These are phyloP conservation scores for Physocladia obscura DNA, from an alignment of 192 early-diverging fungal species.

Conservation along the genomic window DNA sequence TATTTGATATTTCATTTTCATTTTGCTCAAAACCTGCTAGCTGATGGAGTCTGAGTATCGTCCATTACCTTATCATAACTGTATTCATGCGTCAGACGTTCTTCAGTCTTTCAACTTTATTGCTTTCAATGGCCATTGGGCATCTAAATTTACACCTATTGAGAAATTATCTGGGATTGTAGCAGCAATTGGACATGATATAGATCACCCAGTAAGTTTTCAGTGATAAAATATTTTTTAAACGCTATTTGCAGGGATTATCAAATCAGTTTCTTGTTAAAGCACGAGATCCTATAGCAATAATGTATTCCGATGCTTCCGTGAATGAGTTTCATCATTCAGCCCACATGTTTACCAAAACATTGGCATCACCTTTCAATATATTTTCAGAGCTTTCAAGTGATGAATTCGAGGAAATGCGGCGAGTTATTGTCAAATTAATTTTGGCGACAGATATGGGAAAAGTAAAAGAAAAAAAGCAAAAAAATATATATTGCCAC, in stretches of 20 bases:
- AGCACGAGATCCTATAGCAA: constrained; percentile 43
- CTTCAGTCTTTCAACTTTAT: constrained; percentile 51
- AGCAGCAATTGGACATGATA: constrained; percentile 52
- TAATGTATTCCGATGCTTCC: constrained; percentile 43
- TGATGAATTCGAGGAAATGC: constrained; percentile 50
- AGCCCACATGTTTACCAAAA: constrained; percentile 48
- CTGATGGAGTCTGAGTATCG: constrained; percentile 52
- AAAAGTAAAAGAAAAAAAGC: constrained; percentile 29
- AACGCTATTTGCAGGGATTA: constrained; percentile 29
- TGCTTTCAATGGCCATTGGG: constrained; percentile 37
- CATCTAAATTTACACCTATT: constrained; percentile 31
- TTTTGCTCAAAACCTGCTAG: constrained; percentile 22
- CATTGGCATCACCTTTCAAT: constrained; percentile 40
- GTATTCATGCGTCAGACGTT: constrained; percentile 57
- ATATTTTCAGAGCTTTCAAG: constrained; percentile 45
- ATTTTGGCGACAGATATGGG: constrained; percentile 57
- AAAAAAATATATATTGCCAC: not conserved
- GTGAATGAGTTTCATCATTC: constrained; percentile 59
- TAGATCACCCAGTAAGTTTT: constrained; percentile 51
- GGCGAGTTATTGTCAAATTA: constrained; percentile 43
- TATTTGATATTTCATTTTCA: constrained; percentile 2
- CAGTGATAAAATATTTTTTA: not conserved
- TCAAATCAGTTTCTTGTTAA: constrained; percentile 55
- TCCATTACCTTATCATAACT: constrained; percentile 57
- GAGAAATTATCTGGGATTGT: constrained; percentile 43